phyloP scores from a whole-genome alignment of 2,329 filamentous ascomycete species.

The Fusarium coicis region DNA sequence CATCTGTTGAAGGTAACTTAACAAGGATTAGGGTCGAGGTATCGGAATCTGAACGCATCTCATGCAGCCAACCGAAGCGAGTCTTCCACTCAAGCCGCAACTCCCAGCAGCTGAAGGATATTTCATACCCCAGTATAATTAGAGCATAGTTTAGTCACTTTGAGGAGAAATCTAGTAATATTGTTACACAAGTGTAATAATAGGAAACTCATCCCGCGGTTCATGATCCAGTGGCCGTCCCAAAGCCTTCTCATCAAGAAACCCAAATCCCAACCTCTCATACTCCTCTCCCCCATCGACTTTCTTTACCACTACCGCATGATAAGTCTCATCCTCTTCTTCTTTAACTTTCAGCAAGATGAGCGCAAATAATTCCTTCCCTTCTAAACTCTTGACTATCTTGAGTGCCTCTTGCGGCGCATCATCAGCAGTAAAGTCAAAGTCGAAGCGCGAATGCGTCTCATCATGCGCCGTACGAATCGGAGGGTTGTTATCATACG shows the following conservation, averaged over 20 bases:
- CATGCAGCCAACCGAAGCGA: no score
- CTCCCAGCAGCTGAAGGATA: no score
- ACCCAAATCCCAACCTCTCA: neutral
- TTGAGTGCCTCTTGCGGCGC: neutral
- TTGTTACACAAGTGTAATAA: neutral
- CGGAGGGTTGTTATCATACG: neutral
- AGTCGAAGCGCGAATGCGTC: neutral
- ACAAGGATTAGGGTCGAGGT: no score
- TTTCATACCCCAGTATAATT: no score
- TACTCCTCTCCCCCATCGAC: neutral
- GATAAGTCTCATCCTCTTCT: accelerated
- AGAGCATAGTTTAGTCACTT: no score
- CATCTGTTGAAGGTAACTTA: no score
- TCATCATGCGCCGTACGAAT: neutral
- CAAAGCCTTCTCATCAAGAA: neutral
- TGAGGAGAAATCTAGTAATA: no score
- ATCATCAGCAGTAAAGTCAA: neutral
- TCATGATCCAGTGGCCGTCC: neutral
- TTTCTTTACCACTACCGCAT: neutral
- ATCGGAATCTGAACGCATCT: no score
- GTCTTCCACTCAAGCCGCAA: no score
- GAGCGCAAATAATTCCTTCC: neutral
- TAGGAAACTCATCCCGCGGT: neutral
- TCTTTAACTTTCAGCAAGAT: neutral
- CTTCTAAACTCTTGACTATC: neutral